Percentiles rank a stretch among this genome's conserved stretches.
Evolutionary conservation across 108 stramenopile genomes (phyloP).

Genomic region (Chaetoceros muelleri): DNA sequence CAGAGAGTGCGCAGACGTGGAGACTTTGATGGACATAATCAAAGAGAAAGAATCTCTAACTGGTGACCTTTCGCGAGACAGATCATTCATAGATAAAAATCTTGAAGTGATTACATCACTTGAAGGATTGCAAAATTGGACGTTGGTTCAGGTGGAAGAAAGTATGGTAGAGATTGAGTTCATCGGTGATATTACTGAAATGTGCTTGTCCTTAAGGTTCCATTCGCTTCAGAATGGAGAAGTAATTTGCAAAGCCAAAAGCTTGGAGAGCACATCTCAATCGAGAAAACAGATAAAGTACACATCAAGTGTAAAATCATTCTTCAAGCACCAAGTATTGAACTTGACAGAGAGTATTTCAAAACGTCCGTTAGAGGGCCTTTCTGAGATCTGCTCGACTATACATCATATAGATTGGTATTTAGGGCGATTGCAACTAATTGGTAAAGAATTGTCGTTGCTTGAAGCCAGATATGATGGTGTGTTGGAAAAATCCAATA

Average conservation of each 20-base stretch:
- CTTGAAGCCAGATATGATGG: conserved; percentile 22
- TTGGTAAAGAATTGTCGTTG: conserved; percentile 17
- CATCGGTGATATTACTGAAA: conserved; percentile 15
- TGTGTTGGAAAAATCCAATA: conserved; percentile 14
- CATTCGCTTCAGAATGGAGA: conserved; percentile 8
- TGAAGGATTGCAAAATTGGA: conserved; percentile 39
- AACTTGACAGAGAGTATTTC: background rate
- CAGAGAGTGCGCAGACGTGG: background rate
- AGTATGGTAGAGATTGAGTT: conserved; percentile 18
- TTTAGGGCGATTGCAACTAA: conserved; percentile 20
- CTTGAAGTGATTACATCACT: conserved; percentile 17
- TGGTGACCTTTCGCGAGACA: background rate
- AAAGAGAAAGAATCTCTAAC: conserved; percentile 1
- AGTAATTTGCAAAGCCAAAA: conserved; percentile 10
- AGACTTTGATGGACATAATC: conserved; percentile 1
- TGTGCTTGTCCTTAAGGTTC: conserved; percentile 22
- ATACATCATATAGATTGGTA: conserved; percentile 13
- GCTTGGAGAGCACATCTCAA: conserved; percentile 7
- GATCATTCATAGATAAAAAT: conserved; percentile 2
- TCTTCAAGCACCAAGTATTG: background rate
- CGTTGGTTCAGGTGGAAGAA: conserved; percentile 17
- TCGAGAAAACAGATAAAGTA: conserved; percentile 10
- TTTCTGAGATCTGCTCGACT: background rate
- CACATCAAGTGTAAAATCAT: conserved; percentile 6
- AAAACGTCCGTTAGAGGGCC: background rate